Conservation (phyloP, 345 rosid species). For the Eucalyptus curtisii region DNA sequence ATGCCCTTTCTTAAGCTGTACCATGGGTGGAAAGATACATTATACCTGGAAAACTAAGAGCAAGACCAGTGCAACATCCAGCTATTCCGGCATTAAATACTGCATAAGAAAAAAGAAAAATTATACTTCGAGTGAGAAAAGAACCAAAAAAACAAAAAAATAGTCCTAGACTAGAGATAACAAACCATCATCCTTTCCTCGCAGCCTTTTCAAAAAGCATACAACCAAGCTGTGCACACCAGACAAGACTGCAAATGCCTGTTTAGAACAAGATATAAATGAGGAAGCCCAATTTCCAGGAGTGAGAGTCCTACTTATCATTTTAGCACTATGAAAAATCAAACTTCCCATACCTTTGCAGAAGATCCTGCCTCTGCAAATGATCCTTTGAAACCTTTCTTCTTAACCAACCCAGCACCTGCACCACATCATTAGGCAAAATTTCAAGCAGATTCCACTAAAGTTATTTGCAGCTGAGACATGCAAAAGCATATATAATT, state of each 20-base stretch:
- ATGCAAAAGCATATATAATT: background rate
- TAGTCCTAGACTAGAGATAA: background rate
- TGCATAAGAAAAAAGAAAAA: conserved; percentile 13
- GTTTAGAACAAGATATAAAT: background rate
- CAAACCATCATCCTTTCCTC: conserved; percentile 94
- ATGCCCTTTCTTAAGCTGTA: background rate
- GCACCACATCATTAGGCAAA: background rate
- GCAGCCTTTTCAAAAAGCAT: conserved; percentile 56
- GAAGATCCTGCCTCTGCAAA: conserved; percentile 70
- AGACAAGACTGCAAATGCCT: conserved; percentile 62
- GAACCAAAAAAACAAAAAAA: background rate
- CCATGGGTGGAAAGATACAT: background rate
- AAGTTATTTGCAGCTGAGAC: background rate
- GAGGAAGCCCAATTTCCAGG: background rate
- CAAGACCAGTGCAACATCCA: conserved; percentile 87
- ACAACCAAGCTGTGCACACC: conserved; percentile 72
- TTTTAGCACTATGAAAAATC: background rate
- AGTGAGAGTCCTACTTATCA: background rate
- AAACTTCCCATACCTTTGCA: conserved; percentile 58
- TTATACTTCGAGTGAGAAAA: background rate
- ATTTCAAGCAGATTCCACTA: background rate
- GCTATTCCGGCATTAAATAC: conserved; percentile 87
- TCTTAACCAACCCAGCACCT: conserved; percentile 81
- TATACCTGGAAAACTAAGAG: conserved; percentile 78
- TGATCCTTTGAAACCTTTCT: conserved; percentile 74